Conservation (phyloP, 441 rosid species). For the Omphalea diandra region DNA sequence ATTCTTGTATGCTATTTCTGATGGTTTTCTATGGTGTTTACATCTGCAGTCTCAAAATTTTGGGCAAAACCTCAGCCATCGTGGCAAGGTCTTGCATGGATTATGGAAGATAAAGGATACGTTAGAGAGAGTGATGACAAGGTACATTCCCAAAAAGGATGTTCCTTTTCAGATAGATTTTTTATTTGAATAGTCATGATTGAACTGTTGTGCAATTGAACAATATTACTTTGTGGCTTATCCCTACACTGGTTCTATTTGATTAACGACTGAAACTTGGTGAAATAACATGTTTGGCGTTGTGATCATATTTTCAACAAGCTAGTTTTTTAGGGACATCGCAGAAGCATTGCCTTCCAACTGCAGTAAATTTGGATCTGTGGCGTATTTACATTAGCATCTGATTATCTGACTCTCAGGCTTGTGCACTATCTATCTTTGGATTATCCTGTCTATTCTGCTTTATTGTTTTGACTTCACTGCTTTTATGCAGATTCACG, state of each 20-base stretch:
- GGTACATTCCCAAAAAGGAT: conserved; percentile 34
- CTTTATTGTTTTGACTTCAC: background rate
- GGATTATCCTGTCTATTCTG: background rate
- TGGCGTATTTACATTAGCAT: background rate
- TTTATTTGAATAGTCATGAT: conserved; percentile 3
- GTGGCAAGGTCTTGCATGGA: conserved; percentile 92
- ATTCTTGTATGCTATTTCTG: conserved; percentile 13
- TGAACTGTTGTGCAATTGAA: background rate
- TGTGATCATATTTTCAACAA: background rate
- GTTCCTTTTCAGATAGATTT: conserved; percentile 4
- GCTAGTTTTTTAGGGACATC: background rate
- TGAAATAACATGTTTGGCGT: background rate
- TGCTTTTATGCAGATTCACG: conserved; percentile 52
- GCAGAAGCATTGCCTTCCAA: too few relatives aligned
- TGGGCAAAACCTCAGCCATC: conserved; percentile 55
- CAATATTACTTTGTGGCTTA: too few relatives aligned
- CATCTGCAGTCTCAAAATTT: conserved; percentile 60
- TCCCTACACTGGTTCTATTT: background rate
- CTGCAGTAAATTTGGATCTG: background rate
- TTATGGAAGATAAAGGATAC: conserved; percentile 72
- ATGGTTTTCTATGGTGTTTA: too few relatives aligned
- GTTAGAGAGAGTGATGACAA: conserved; percentile 60
- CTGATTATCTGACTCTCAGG: background rate
- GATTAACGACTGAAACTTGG: background rate
- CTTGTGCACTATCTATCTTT: too few relatives aligned